phyloP scores from a whole-genome alignment of 768 basidiomycete genomes.

The Lactifluus subvellereus region DNA sequence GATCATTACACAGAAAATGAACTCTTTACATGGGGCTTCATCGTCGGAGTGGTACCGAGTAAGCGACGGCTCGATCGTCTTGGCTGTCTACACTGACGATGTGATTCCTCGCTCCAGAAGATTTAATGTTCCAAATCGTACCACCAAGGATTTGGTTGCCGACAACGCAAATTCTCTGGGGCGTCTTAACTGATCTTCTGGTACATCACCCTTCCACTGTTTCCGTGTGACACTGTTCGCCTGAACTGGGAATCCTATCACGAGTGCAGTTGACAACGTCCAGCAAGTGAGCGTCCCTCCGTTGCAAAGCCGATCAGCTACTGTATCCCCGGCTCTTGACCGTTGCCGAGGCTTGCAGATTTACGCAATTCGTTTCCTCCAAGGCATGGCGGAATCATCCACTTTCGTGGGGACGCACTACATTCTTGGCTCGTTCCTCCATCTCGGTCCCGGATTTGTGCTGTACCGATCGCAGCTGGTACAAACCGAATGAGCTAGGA shows the following conservation, averaged over 20 bases:
- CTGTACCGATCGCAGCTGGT: constrained; percentile 41
- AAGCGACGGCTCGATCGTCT: constrained; percentile 10
- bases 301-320: not conserved
- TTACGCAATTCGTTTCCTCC: constrained; percentile 66
- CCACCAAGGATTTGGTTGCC: constrained; percentile 65
- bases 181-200: constrained; percentile 55
- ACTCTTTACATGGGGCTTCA: constrained; percentile 71
- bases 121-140: constrained; percentile 58
- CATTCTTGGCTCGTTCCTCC: constrained; percentile 62
- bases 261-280: constrained; percentile 49
- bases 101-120: constrained; percentile 39
- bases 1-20: constrained; percentile 43
- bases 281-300: constrained; percentile 40
- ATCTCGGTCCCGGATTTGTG: not conserved
- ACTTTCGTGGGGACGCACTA: constrained; percentile 75
- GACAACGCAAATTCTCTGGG: constrained; percentile 59
- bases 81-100: not conserved
- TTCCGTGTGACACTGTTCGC: not conserved
- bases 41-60: constrained; percentile 71
- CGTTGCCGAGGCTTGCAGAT: constrained; percentile 34
- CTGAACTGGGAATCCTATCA: constrained; percentile 33
- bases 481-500: constrained; percentile 62
- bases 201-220: constrained; percentile 31
- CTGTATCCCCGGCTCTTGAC: not conserved
- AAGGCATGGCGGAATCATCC: constrained; percentile 66